phyloP scores from a whole-genome alignment of 2,329 filamentous ascomycete genomes.

The Trichoderma sp. region DNA sequence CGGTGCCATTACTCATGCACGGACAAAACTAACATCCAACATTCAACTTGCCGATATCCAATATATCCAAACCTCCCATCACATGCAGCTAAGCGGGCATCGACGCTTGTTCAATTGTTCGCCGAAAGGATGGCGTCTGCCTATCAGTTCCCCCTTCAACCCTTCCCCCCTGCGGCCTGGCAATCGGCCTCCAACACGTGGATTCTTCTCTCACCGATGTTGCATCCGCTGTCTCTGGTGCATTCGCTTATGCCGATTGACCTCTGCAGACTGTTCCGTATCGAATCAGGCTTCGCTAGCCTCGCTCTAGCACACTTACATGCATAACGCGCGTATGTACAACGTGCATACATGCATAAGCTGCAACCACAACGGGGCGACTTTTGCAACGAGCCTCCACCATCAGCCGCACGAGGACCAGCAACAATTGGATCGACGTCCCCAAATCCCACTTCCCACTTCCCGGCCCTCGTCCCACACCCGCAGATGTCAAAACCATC shows the following conservation, averaged over 20 bases:
- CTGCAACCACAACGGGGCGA: background rate
- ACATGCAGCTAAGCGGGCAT: background rate
- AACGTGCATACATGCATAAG: background rate
- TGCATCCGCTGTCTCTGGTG: conserved; percentile 10
- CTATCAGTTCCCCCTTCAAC: background rate
- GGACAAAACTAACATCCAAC: background rate
- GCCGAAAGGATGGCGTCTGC: conserved; percentile 4
- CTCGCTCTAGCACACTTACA: background rate
- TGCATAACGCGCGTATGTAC: background rate
- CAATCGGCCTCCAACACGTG: conserved; percentile 6
- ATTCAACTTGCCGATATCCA: background rate
- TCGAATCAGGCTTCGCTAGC: conserved; percentile 3
- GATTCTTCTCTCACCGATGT: conserved; percentile 12
- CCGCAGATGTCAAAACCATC: conserved; percentile 18
- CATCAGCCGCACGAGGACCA: conserved; percentile 14
- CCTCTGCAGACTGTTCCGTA: background rate
- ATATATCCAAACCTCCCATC: background rate
- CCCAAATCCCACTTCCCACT: conserved; percentile 12
- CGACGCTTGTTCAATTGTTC: background rate
- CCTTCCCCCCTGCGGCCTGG: background rate
- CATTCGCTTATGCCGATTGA: conserved; percentile 1
- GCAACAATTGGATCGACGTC: conserved; percentile 8
- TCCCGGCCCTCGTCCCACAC: conserved; percentile 14
- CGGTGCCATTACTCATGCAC: background rate
- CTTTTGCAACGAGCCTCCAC: conserved; percentile 6